Percentiles rank a stretch among this genome's conserved stretches.
Evolutionary conservation across 2,329 filamentous ascomycete species (phyloP).

Genomic region (Phoma herbarum): DNA sequence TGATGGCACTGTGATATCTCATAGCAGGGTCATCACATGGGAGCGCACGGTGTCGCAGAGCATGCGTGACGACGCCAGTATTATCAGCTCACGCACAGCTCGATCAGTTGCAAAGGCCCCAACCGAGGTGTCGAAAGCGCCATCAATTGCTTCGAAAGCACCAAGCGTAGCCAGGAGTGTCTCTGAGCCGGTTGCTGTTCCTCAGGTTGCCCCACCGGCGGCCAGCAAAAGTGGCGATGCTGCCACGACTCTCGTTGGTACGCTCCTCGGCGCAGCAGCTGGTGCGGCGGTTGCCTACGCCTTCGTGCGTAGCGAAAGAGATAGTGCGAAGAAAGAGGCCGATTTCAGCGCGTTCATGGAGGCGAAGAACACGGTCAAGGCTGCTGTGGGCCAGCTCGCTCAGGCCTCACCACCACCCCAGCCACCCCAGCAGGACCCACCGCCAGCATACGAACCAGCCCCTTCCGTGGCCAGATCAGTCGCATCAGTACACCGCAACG

Average conservation of each 20-base stretch:
- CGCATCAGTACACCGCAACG: slow-evolving; percentile 48
- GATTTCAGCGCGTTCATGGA: slow-evolving; percentile 50
- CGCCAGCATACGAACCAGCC: slow-evolving; percentile 40
- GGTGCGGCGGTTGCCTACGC: slow-evolving; percentile 80
- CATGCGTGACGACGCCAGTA: slow-evolving; percentile 44
- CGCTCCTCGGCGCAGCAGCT: slow-evolving; percentile 80
- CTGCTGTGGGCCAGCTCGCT: slow-evolving; percentile 38
- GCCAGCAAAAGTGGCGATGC: slow-evolving; percentile 56
- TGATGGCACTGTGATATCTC: slow-evolving; percentile 52
- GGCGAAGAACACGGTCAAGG: slow-evolving; percentile 45
- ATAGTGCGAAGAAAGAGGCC: slow-evolving; percentile 56
- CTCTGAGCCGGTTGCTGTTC: slow-evolving; percentile 44
- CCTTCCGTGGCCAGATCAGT: slow-evolving; percentile 30
- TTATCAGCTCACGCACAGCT: slow-evolving; percentile 40
- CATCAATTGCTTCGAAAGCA: slow-evolving; percentile 30
- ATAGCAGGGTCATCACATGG: slow-evolving; percentile 57
- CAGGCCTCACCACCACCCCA: slow-evolving; percentile 42
- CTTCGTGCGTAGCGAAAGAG: slow-evolving; percentile 69
- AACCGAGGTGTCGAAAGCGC: slow-evolving; percentile 36
- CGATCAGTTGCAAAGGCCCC: slow-evolving; percentile 37
- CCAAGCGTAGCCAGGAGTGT: slow-evolving; percentile 39
- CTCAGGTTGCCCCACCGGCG: slow-evolving; percentile 36
- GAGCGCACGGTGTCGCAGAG: slow-evolving; percentile 44
- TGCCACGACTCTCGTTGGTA: slow-evolving; percentile 74
- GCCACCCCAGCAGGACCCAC: slow-evolving; percentile 43